A percentile compares a stretch with the other conserved stretches of the same genome.
Conservation (phyloP, 1,139 yeast species). For the Yamadazyma buinensis region DNA sequence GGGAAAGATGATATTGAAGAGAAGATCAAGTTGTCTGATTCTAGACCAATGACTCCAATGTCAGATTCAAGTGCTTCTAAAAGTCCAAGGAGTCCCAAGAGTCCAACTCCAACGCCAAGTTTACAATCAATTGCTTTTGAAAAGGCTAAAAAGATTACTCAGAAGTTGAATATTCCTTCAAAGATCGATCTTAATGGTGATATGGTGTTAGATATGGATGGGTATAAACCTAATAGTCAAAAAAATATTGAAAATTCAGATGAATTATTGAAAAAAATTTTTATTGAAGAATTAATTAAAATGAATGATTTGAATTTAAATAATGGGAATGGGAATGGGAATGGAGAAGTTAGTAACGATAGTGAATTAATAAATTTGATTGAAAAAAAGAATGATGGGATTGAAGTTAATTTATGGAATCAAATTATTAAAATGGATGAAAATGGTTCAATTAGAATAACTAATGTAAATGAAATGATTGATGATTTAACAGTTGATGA, state of each 20-base stretch:
- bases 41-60: conserved; percentile 14
- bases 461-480: conserved; percentile 11
- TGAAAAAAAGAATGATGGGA: conserved; percentile 4
- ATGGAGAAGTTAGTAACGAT: neutral
- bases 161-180: conserved; percentile 79
- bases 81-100: neutral
- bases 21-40: conserved; percentile 22
- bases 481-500: conserved; percentile 13
- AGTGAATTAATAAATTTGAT: neutral
- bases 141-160: conserved; percentile 65
- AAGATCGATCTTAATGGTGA: conserved; percentile 89
- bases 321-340: neutral
- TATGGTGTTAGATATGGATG: conserved; percentile 89
- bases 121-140: conserved; percentile 46
- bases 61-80: conserved; percentile 12
- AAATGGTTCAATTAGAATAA: conserved; percentile 15
- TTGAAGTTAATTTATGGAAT: conserved; percentile 16
- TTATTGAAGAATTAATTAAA: conserved; percentile 51
- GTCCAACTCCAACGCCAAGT: conserved; percentile 21
- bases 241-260: conserved; percentile 68
- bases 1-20: conserved; percentile 24
- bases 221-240: conserved; percentile 82
- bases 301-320: conserved; percentile 7
- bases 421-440: conserved; percentile 29
- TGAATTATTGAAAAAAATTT: conserved; percentile 64